phyloP scores from a whole-genome alignment of 441 rosid genomes.

The Jatropha podagrica region DNA sequence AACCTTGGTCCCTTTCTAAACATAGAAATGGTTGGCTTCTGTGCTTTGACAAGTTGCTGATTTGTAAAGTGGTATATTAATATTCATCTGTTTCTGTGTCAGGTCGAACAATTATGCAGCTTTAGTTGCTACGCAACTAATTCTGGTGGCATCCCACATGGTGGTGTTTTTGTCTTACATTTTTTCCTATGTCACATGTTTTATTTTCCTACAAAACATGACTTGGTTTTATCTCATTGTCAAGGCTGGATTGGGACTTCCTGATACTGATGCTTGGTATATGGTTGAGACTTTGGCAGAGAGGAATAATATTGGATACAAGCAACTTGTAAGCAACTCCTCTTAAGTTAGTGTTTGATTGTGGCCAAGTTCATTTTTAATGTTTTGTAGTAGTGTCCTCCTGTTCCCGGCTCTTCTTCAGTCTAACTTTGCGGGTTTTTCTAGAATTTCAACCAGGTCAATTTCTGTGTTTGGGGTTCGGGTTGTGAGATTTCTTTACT shows the following conservation, averaged over 20 bases:
- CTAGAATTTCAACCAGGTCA: background rate
- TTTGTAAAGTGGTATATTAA: constrained; percentile 12
- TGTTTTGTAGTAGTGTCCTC: constrained; percentile 2
- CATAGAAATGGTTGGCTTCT: background rate
- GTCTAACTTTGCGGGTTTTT: background rate
- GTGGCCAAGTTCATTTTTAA: constrained; percentile 10
- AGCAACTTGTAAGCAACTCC: constrained; percentile 64
- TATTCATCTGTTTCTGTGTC: constrained; percentile 30
- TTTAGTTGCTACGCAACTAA: constrained; percentile 79
- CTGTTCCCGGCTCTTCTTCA: background rate
- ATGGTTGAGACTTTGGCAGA: constrained; percentile 93
- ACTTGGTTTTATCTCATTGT: constrained; percentile 27
- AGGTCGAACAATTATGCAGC: constrained; percentile 92
- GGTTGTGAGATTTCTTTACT: background rate
- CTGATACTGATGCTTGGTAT: constrained; percentile 93
- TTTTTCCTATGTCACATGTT: constrained; percentile 18
- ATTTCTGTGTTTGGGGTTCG: background rate
- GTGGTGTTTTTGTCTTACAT: constrained; percentile 39
- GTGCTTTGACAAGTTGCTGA: background rate
- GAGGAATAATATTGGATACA: constrained; percentile 82
- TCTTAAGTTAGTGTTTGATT: constrained; percentile 21
- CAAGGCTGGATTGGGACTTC: constrained; percentile 95
- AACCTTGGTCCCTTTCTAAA: background rate
- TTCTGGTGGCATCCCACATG: constrained; percentile 92
- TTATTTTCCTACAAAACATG: constrained; percentile 8